Base-by-base conservation (phyloP, 2,329 filamentous ascomycete species). In the Colletotrichum gloeosporioides region DNA sequence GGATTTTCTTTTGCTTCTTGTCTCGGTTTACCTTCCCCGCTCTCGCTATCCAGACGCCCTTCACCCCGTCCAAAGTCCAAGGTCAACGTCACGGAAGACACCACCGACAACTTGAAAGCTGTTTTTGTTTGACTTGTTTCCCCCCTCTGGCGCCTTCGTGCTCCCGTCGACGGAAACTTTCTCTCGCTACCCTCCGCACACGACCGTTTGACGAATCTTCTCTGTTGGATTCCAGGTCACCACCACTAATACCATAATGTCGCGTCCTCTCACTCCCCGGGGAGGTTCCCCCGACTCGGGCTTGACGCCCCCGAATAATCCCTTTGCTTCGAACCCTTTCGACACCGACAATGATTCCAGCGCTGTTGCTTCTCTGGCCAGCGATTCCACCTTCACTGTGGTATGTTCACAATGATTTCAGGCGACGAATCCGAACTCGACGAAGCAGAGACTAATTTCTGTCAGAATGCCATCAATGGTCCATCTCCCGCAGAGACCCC, bases 321-420 rank as follows among this genome's bases (percentile, higher is more conserved):
- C 77, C 4, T 78, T 78, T 39, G 73, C 62, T 18, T 49, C 73
- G 10, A 78, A 78, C 59, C 77, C 77, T 10, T 78, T 78, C 73
- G 77, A 78, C 39, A 78, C 77, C 13, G 77, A 78, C 44, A 76
- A 77, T 8, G 77, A 78, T 22, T 68, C 66, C 27, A 78, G 77
- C 53, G 73, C 76, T 9, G 76, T 67, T 8, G 69, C 63, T 10
- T 78, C 77, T 9, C 70, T 78, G 9, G 77, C 77, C 31, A 77
- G 71, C 44, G 71, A 78, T 61, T 78, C 77, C 4, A 78, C 77
- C n/a, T 78, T 78, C 36, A 77, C 76, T 3, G 76, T 78, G 62
- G 77, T 78, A 78, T 4, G 77, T 72, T 27, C 2, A 3, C 29
- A 6, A 69, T 22, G n/a, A 4, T n/a, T 31, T 13, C 8, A 13